Evolutionary conservation across 73 alveolate species (phyloP).

Genomic region (Paramecium biaurelia): DNA sequence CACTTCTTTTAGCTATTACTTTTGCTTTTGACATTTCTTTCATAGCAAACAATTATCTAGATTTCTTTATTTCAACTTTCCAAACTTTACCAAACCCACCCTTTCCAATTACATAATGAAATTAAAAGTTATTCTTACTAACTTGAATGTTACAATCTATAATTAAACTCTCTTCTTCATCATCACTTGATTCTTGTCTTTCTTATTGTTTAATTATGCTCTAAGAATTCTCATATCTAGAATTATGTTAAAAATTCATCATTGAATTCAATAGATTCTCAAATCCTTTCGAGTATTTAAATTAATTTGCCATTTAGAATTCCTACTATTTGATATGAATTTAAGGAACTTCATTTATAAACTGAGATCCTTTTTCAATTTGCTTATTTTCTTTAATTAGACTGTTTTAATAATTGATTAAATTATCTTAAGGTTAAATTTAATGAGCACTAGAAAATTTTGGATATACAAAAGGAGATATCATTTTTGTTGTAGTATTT

Average conservation of each 20-base stretch:
- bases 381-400: not conserved
- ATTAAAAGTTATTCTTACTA: constrained; percentile 66
- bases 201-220: not conserved
- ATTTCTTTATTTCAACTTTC: constrained; percentile 82
- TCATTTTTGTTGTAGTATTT: not conserved
- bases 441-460: not conserved
- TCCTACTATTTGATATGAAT: not conserved
- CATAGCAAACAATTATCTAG: constrained; percentile 75
- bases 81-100: constrained; percentile 93
- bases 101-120: constrained; percentile 79
- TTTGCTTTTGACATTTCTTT: constrained; percentile 81
- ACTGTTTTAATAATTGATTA: not conserved
- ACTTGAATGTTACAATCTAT: not conserved
- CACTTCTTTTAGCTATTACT: constrained; percentile 78
- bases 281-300: not conserved
- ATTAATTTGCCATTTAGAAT: not conserved
- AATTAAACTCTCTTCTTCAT: not conserved
- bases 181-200: not conserved
- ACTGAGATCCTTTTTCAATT: not conserved
- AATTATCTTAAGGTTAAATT: not conserved
- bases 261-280: not conserved
- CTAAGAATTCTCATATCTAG: not conserved
- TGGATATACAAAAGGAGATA: not conserved
- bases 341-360: not conserved
- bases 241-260: not conserved